Base-by-base conservation (phyloP, 306 rosid species). In the Ochetophila trinervis region DNA sequence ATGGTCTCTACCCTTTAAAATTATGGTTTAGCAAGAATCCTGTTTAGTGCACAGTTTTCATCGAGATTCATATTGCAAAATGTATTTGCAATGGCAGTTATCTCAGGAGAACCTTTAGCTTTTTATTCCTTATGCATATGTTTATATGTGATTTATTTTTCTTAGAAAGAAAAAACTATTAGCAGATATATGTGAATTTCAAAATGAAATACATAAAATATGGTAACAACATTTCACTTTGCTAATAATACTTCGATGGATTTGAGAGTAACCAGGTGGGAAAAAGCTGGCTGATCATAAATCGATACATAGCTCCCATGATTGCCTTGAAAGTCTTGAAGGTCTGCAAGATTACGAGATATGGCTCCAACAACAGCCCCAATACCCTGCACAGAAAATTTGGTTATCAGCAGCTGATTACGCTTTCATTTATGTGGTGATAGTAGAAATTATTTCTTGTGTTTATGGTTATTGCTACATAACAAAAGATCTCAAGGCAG, bases 281-380 rank as follows among this genome's bases (percentile, higher is more conserved):
- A 88, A 80, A 83, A 83, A 18, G 85, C 62, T 17, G 95, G 95
- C 60, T 91, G 95, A 83, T 91, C 98, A 71, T 91, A 91, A 66
- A 91, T 91, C 57, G 98, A 91, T 65, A 82, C 67, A 81, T 85
- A 91, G 70, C 88, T 89, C 70, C 91, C 87, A 51, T 67, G 82
- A 59, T 83, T 77, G 57, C 80, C 87, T 68, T 87, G 91, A 73
- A 85, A 87, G 32, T 80, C 91, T 62, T 85, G 96, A 74, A 91
- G 81, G 32, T 71, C 70, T 0, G 78, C 78, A 5, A 80, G 90
- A 75, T 91, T 85, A 53, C 95, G 89, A 27, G 95, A 89, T 84
- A 91, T 62, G 65, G 98, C 95, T 80, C 96, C 98, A 62, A 83
- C 98, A 67, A 88, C 95, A 57, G 96, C 98, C 52, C 87, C 92